Conservation (phyloP, 1,139 yeast genomes). For the Meyerozyma guilliermondii region DNA sequence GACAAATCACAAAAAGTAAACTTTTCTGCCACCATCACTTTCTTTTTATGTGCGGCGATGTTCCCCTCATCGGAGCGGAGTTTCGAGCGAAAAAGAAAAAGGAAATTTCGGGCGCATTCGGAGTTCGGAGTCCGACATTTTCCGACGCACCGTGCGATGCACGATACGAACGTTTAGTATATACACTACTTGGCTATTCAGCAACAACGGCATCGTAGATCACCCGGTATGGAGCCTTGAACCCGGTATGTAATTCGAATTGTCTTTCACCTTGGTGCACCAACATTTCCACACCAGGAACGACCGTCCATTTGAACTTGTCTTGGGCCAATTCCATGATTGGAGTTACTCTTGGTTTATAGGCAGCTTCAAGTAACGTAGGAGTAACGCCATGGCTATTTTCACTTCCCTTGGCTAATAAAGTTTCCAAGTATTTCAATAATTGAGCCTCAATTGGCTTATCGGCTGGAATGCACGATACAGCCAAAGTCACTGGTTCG, state of each 20-base stretch:
- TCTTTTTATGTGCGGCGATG: constrained; percentile 1
- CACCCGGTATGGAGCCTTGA: constrained; percentile 54
- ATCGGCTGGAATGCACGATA: constrained; percentile 89
- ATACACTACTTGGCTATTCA: constrained; percentile 14
- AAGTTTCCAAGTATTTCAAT: constrained; percentile 39
- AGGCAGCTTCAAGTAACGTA: constrained; percentile 82
- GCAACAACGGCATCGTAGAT: constrained; percentile 55
- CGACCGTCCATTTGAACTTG: constrained; percentile 58
- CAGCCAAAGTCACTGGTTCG: constrained; percentile 54
- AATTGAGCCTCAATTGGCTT: constrained; percentile 58
- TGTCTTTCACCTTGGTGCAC: constrained; percentile 91
- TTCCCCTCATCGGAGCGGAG: constrained; percentile 3
- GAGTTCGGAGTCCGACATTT: neutral
- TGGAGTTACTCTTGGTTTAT: constrained; percentile 82
- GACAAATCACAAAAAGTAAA: neutral
- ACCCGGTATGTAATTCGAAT: constrained; percentile 74
- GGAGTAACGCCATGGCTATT: constrained; percentile 37
- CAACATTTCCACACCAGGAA: constrained; percentile 88
- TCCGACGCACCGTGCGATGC: too few species aligned
- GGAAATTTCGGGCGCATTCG: neutral
- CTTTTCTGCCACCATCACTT: neutral
- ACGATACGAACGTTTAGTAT: too few species aligned
- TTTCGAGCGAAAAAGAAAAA: neutral
- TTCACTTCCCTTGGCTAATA: constrained; percentile 37
- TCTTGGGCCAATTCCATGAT: constrained; percentile 71